Conservation (phyloP, 345 rosid species). For the Salix brachista region DNA sequence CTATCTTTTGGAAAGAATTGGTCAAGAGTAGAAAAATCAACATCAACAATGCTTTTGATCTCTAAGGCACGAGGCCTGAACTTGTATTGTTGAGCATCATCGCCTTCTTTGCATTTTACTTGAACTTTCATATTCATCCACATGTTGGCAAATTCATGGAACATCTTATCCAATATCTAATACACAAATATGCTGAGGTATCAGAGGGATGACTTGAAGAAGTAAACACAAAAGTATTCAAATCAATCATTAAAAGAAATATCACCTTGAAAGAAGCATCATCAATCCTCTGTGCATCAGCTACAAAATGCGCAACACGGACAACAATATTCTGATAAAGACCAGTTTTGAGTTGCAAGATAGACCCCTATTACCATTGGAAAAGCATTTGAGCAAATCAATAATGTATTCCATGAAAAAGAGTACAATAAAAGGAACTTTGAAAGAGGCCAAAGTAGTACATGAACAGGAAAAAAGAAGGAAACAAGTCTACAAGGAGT, state of each 20-base stretch:
- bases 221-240: not conserved
- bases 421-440: not conserved
- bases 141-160: constrained; percentile 48
- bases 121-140: constrained; percentile 83
- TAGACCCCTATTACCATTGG: constrained; percentile 42
- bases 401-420: not conserved
- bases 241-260: constrained; percentile 13
- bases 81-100: constrained; percentile 54
- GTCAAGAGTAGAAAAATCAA: constrained; percentile 57
- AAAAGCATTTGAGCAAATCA: constrained; percentile 10
- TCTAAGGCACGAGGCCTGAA: constrained; percentile 74
- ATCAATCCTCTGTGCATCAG: constrained; percentile 56
- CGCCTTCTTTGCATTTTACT: constrained; percentile 53
- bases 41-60: constrained; percentile 70
- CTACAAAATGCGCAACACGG: constrained; percentile 56
- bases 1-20: constrained; percentile 53
- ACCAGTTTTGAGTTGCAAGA: constrained; percentile 50
- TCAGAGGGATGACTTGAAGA: constrained; percentile 11
- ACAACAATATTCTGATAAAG: constrained; percentile 54
- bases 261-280: constrained; percentile 61
- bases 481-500: not conserved
- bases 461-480: not conserved
- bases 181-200: constrained; percentile 21
- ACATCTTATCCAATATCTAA: constrained; percentile 66
- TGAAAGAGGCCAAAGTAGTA: not conserved